Evolutionary conservation across 352 stramenopile species (phyloP).

Genomic region (Globisporangium radiosum): DNA sequence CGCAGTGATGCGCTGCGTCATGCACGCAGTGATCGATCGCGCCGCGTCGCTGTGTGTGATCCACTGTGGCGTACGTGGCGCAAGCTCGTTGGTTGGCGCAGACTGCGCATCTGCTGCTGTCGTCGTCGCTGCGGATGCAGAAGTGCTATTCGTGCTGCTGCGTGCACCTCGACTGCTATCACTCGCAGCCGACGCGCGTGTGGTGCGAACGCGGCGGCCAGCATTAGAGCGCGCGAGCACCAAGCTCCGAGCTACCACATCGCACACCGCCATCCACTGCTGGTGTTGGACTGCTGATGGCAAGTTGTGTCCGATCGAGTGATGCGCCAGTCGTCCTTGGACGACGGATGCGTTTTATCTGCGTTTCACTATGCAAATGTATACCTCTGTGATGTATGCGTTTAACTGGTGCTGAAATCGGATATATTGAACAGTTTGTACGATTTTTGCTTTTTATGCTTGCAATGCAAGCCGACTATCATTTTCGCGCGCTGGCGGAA

Average conservation of each 20-base stretch:
- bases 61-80: slow-evolving; percentile 3
- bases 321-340: too few relatives aligned
- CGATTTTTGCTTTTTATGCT: too few relatives aligned
- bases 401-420: too few relatives aligned
- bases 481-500: slow-evolving; percentile 30
- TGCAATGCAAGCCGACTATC: background rate
- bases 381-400: too few relatives aligned
- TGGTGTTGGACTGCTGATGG: too few relatives aligned
- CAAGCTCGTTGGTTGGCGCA: background rate
- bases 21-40: slow-evolving; percentile 14
- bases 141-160: background rate
- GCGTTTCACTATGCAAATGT: too few relatives aligned
- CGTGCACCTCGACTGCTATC: background rate
- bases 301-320: too few relatives aligned
- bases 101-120: background rate
- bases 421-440: too few relatives aligned
- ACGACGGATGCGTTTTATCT: too few relatives aligned
- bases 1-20: slow-evolving; percentile 26
- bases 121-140: background rate
- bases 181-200: background rate
- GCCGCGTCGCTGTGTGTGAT: slow-evolving; percentile 1
- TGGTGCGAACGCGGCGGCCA: background rate
- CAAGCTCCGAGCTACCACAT: background rate
- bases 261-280: too few relatives aligned
- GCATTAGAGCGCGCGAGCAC: background rate